Percentiles rank a stretch among this genome's conserved stretches.
Evolutionary conservation across 2,329 filamentous ascomycete species (phyloP).

Genomic region (Paecilomyces dactylethromorphus): DNA sequence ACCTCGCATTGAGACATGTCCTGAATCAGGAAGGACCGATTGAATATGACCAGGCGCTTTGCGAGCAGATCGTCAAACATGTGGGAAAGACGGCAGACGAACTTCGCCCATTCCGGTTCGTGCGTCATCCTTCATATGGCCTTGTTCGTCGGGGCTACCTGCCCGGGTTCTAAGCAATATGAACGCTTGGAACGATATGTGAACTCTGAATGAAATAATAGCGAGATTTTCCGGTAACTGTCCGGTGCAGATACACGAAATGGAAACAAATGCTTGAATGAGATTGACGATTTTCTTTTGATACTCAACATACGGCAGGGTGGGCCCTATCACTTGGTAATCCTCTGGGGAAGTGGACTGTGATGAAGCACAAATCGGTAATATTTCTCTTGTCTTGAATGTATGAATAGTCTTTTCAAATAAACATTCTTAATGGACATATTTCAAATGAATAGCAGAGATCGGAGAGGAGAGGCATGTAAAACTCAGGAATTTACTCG

Average conservation of each 20-base stretch:
- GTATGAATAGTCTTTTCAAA: not conserved
- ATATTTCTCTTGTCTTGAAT: not conserved
- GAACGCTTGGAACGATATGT: not conserved
- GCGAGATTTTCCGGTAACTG: not conserved
- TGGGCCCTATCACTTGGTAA: not conserved
- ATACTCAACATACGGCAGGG: not conserved
- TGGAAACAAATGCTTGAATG: not conserved
- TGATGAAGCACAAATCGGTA: not conserved
- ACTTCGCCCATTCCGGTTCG: not conserved
- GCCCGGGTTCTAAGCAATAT: not conserved
- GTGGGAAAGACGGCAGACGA: not conserved
- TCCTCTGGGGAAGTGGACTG: not conserved
- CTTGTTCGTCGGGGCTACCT: not conserved
- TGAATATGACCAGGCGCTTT: not conserved
- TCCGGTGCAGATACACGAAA: too few relatives aligned
- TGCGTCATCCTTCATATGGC: not conserved
- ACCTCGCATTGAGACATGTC: not conserved
- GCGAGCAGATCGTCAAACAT: not conserved
- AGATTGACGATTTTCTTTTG: not conserved
- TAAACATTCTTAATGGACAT: not conserved
- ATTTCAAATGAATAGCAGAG: not conserved
- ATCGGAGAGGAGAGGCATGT: too few relatives aligned
- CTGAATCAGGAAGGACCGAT: not conserved
- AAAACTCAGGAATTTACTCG: too few relatives aligned
- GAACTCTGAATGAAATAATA: not conserved